Base-by-base conservation (phyloP, 2,329 filamentous ascomycete genomes). In the Monosporascus sp. region DNA sequence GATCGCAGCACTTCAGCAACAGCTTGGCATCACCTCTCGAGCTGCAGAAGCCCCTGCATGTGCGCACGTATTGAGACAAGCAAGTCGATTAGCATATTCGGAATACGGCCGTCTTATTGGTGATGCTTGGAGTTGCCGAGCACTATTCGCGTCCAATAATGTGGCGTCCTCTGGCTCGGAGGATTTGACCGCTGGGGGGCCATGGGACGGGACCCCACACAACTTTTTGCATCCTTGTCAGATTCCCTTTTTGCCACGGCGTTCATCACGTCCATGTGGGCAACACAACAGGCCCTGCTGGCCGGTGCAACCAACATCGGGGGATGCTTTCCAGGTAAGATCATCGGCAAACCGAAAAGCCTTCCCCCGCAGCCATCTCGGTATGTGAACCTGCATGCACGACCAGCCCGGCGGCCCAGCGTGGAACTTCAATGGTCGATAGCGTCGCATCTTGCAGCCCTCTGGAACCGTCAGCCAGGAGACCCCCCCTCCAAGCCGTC, bases 101-200 rank as follows among this genome's bases (percentile, higher is more conserved):
- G 58, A 22, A 22, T 57, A 25, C 36, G 59, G 57, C 57, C 55
- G 55, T 54, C 53, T 59, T 49, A 62, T 63, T 63, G 59, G 59
- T 46, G 53, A 54, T 56, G 49, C 49, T 54, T 51, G 48, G 52
- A 49, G 49, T 9, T 35, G 41, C 20, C 25, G 18, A 48, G 17
- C 22, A n/a, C 7, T 22, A 17, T 20, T 48, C 15, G 3, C 37
- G 27, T 27, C 54, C 51, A 56, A 49, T 53, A 39, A 51, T 7
- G n/a, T 5, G 39, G n/a, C 27, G 11, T 11, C 9, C 9, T 31
- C 27, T 11, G 9, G 27, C 27, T 31, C 9, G 27, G 27, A 31
- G 8, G 27, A 31, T 15, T 15, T 18, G 18, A 11, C 22, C 47
- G 7, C 47, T 49, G 47, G 18, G n/a, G n/a, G 25, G 6, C 25